phyloP scores from a whole-genome alignment of 441 rosid genomes.

The Adansonia grandidieri region DNA sequence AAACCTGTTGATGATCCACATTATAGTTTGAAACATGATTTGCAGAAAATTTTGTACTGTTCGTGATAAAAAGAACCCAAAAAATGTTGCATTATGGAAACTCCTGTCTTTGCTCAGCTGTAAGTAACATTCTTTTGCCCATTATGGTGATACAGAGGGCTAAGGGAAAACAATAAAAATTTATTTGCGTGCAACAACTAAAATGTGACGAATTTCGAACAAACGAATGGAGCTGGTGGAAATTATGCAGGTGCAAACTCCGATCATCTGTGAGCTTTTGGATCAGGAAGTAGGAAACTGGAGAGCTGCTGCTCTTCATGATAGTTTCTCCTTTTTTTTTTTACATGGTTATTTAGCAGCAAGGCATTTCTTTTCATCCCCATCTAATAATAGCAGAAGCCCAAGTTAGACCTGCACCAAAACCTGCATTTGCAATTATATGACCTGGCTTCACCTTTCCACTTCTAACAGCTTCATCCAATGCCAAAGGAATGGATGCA shows the following conservation, averaged over 20 bases:
- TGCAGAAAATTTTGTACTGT: background rate
- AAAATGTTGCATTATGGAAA: background rate
- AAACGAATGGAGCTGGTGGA: conserved; percentile 16
- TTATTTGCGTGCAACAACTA: background rate
- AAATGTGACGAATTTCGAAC: conserved; percentile 15
- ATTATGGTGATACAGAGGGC: background rate
- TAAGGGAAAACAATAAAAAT: background rate
- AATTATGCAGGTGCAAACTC: conserved; percentile 24
- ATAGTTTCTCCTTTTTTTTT: background rate
- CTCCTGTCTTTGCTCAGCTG: too few species aligned
- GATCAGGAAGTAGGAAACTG: conserved; percentile 13
- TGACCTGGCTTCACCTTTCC: background rate
- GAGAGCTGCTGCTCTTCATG: conserved; percentile 15
- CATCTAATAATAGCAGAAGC: background rate
- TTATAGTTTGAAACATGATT: background rate
- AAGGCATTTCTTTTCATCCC: background rate
- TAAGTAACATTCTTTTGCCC: too few species aligned
- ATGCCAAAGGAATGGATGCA: background rate
- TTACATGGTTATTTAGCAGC: background rate
- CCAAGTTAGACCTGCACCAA: background rate
- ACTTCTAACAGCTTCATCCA: background rate
- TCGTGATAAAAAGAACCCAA: background rate
- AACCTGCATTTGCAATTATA: background rate
- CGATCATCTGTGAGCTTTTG: conserved; percentile 19
- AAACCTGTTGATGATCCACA: background rate